phyloP scores from a whole-genome alignment of 2,329 filamentous ascomycete genomes.

The Septoria linicola region DNA sequence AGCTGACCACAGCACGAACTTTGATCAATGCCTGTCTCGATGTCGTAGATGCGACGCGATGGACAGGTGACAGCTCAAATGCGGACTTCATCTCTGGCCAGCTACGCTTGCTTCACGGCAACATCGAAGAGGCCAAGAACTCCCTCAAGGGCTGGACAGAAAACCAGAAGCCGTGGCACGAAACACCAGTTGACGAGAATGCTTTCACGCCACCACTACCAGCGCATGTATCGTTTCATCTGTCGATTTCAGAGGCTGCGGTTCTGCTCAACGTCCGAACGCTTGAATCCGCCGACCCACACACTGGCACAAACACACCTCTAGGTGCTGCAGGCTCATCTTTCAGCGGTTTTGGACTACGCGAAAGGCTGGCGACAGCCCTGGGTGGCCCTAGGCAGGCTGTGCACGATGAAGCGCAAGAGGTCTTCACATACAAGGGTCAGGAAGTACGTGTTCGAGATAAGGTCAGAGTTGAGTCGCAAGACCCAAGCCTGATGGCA shows the following conservation, averaged over 20 bases:
- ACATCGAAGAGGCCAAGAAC: conserved; percentile 60
- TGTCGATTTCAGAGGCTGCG: conserved; percentile 56
- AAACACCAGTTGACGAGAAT: conserved; percentile 54
- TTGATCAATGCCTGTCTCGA: conserved; percentile 81
- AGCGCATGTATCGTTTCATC: conserved; percentile 69
- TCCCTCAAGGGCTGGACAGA: conserved; percentile 57
- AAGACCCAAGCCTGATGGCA: conserved; percentile 82
- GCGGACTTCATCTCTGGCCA: conserved; percentile 59
- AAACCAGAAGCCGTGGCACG: conserved; percentile 55
- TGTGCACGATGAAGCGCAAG: conserved; percentile 66
- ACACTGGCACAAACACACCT: conserved; percentile 38
- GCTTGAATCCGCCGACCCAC: conserved; percentile 55
- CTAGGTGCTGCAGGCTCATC: conserved; percentile 35
- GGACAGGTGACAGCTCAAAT: conserved; percentile 64
- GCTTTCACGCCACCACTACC: conserved; percentile 64
- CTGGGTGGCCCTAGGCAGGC: conserved; percentile 44
- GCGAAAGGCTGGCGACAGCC: conserved; percentile 54
- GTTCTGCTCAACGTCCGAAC: conserved; percentile 63
- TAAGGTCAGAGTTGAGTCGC: conserved; percentile 84
- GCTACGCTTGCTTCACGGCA: conserved; percentile 59
- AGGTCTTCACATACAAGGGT: conserved; percentile 67
- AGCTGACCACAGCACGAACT: conserved; percentile 70
- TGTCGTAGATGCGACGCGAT: conserved; percentile 73
- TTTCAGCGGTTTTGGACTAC: conserved; percentile 56
- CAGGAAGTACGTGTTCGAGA: conserved; percentile 82